Evolutionary conservation across 2,329 filamentous ascomycete genomes (phyloP).

Genomic region (Venturia carpophila): DNA sequence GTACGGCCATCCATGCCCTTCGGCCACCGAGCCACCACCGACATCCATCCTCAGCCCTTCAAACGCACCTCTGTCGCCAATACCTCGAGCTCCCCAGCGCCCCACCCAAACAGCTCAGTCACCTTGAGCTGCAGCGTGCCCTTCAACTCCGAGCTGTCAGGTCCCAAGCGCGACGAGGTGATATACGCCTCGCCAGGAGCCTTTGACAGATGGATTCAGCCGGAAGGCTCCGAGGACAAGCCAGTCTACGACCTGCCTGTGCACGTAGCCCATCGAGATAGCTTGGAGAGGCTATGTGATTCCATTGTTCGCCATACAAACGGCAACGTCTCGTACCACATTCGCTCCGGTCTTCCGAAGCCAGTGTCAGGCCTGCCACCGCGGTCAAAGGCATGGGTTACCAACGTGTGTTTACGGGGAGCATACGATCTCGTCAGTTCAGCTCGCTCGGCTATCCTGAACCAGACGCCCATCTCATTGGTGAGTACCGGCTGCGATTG

Average conservation of each 20-base stretch:
- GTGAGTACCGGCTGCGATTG: constrained; percentile 31
- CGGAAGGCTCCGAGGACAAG: constrained; percentile 53
- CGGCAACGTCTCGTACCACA: constrained; percentile 68
- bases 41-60: constrained; percentile 34
- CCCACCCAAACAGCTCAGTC: constrained; percentile 68
- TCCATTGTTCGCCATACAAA: constrained; percentile 62
- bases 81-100: constrained; percentile 36
- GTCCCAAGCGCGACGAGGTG: constrained; percentile 89
- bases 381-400: constrained; percentile 48
- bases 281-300: constrained; percentile 69
- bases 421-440: constrained; percentile 74
- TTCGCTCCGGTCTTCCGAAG: constrained; percentile 73
- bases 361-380: constrained; percentile 45
- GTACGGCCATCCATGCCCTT: constrained; percentile 51
- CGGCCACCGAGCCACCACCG: constrained; percentile 45
- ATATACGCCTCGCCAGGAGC: constrained; percentile 85
- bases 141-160: constrained; percentile 84
- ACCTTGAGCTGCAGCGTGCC: constrained; percentile 97
- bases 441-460: constrained; percentile 81
- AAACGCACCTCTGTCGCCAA: constrained; percentile 47
- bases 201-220: constrained; percentile 86
- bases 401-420: constrained; percentile 86
- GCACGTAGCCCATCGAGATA: constrained; percentile 77
- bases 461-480: constrained; percentile 85
- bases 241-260: constrained; percentile 72